Evolutionary conservation across 1,139 yeast genomes (phyloP).

Genomic region (Lodderomyces parapsilosis): DNA sequence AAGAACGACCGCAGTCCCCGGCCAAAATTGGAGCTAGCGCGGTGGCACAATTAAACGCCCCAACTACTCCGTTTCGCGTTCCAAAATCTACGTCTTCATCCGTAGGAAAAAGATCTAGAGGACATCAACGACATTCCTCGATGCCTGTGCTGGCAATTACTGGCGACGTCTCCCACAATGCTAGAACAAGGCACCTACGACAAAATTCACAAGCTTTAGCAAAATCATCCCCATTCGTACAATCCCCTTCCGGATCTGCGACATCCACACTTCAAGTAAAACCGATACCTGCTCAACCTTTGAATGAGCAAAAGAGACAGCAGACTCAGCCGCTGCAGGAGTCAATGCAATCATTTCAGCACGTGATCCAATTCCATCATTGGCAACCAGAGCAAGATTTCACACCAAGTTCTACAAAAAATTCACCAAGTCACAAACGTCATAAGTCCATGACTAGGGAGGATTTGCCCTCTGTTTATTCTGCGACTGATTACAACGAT

Average conservation of each 20-base stretch:
- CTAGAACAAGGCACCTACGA: constrained; percentile 5
- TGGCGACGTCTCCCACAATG: constrained; percentile 2
- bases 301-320: constrained; percentile 35
- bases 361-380: constrained; percentile 51
- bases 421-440: constrained; percentile 19
- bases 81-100: constrained; percentile 17
- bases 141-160: constrained; percentile 34
- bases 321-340: constrained; percentile 45
- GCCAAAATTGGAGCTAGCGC: constrained; percentile 75
- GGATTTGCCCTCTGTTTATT: constrained; percentile 5
- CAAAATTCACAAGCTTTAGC: constrained; percentile 8
- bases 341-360: constrained; percentile 53
- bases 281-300: constrained; percentile 47
- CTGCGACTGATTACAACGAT: not conserved
- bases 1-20: constrained; percentile 48
- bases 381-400: constrained; percentile 42
- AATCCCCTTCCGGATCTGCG: constrained; percentile 26
- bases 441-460: constrained; percentile 21
- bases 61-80: constrained; percentile 28
- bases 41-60: constrained; percentile 52
- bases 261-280: constrained; percentile 44
- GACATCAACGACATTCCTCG: constrained; percentile 44
- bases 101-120: constrained; percentile 12
- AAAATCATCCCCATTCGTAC: constrained; percentile 11
- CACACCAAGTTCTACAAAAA: constrained; percentile 4